Percentiles rank a stretch among this genome's conserved stretches.
Conservation (phyloP, 768 basidiomycete species). For the Gloeophyllum trabeum region DNA sequence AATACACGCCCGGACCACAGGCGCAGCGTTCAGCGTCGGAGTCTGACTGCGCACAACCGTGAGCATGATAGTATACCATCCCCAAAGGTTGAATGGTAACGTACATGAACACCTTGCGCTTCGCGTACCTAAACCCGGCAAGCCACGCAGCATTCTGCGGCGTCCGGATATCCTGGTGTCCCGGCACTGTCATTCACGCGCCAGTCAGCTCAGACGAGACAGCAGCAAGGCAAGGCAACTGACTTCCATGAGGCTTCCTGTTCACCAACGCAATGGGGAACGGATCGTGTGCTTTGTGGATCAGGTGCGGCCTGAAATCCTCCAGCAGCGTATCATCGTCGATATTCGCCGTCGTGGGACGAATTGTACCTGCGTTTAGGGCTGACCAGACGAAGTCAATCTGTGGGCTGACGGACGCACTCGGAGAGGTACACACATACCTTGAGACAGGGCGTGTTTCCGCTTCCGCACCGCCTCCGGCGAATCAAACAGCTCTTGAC, state of each 20-base stretch:
- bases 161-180: constrained; percentile 33
- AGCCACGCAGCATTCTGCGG: constrained; percentile 65
- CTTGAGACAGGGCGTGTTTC: neutral
- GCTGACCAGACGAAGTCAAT: constrained; percentile 8
- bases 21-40: constrained; percentile 59
- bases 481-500: neutral
- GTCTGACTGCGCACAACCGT: constrained; percentile 33
- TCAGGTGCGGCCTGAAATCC: constrained; percentile 50
- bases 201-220: neutral
- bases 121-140: constrained; percentile 47
- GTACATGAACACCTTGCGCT: constrained; percentile 52
- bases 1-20: constrained; percentile 46
- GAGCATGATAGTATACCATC: neutral
- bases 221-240: constrained; percentile 6
- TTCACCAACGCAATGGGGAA: constrained; percentile 60
- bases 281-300: constrained; percentile 44
- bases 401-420: constrained; percentile 5
- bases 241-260: constrained; percentile 45
- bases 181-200: constrained; percentile 19
- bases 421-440: constrained; percentile 2
- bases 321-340: constrained; percentile 19
- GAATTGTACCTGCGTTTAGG: constrained; percentile 17
- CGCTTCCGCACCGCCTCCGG: neutral
- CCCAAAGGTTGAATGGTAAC: constrained; percentile 7
- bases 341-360: constrained; percentile 19